Conservation (phyloP, 192 early-diverging fungal species). For the Entomortierella lignicola region DNA sequence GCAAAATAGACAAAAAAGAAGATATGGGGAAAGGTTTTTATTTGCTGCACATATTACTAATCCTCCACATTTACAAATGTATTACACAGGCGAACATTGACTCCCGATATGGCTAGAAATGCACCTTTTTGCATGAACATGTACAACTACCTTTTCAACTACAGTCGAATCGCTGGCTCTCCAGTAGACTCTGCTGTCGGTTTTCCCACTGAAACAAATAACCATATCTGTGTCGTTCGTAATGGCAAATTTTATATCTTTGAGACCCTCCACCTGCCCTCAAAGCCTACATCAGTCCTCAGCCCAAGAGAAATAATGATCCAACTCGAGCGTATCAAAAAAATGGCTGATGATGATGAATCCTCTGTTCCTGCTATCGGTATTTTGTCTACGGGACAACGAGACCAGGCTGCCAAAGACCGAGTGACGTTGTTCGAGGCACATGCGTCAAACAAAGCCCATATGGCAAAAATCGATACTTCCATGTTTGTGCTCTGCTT, state of each 20-base stretch:
- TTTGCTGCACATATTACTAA: too few species aligned
- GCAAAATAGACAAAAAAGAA: not conserved
- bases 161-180: conserved; percentile 78
- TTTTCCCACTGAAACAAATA: conserved; percentile 70
- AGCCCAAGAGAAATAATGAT: conserved; percentile 57
- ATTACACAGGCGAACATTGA: conserved; percentile 64
- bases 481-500: conserved; percentile 84
- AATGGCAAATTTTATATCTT: conserved; percentile 83
- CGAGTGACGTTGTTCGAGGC: conserved; percentile 68
- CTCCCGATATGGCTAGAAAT: conserved; percentile 76
- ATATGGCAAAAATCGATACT: conserved; percentile 77
- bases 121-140: conserved; percentile 84
- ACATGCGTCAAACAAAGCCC: conserved; percentile 68
- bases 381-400: conserved; percentile 64
- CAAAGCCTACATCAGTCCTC: conserved; percentile 54
- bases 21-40: not conserved
- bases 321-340: conserved; percentile 76
- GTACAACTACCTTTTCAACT: conserved; percentile 88
- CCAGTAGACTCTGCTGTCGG: conserved; percentile 73
- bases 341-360: conserved; percentile 63
- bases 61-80: not conserved
- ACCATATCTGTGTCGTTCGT: conserved; percentile 78
- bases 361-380: conserved; percentile 65
- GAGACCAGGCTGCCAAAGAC: conserved; percentile 65
- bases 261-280: conserved; percentile 60